These are phyloP conservation scores for Rhododendron mucronatum DNA, from an alignment of 148 eudicot species.

Conservation along the genomic window DNA sequence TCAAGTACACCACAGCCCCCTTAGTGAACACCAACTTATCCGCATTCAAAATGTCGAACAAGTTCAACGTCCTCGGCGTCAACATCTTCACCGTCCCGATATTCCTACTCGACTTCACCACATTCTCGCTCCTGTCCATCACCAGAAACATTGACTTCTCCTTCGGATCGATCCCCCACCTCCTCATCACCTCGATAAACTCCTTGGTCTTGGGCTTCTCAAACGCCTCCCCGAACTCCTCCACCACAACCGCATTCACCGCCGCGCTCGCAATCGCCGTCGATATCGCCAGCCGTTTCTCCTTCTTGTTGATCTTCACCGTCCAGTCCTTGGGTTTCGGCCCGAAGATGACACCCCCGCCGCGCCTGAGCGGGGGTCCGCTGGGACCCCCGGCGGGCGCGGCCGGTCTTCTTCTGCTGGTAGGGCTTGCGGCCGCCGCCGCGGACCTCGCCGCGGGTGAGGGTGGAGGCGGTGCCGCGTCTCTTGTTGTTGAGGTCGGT, in stretches of 20 bases:
- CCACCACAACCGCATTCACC: conserved; percentile 54
- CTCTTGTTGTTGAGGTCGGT: conserved; percentile 76
- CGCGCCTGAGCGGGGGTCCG: conserved; percentile 82
- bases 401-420: conserved; percentile 81
- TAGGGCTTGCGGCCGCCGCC: conserved; percentile 87
- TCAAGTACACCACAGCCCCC: conserved; percentile 76
- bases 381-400: conserved; percentile 82
- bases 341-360: conserved; percentile 86
- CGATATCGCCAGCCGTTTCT: conserved; percentile 75
- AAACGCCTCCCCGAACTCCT: conserved; percentile 67
- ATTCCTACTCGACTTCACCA: conserved; percentile 75
- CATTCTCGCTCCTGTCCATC: conserved; percentile 66
- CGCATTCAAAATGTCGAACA: conserved; percentile 76
- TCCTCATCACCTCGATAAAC: conserved; percentile 64
- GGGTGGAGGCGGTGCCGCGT: conserved; percentile 91
- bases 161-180: conserved; percentile 84
- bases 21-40: conserved; percentile 70
- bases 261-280: conserved; percentile 73
- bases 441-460: conserved; percentile 83
- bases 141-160: conserved; percentile 70
- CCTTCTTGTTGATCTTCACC: conserved; percentile 80
- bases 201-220: conserved; percentile 87
- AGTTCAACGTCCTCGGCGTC: conserved; percentile 83
- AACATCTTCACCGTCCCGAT: conserved; percentile 78
- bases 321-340: conserved; percentile 94